Evolutionary conservation across 2,329 filamentous ascomycete species (phyloP).

Genomic region (Sporothrix protearum): DNA sequence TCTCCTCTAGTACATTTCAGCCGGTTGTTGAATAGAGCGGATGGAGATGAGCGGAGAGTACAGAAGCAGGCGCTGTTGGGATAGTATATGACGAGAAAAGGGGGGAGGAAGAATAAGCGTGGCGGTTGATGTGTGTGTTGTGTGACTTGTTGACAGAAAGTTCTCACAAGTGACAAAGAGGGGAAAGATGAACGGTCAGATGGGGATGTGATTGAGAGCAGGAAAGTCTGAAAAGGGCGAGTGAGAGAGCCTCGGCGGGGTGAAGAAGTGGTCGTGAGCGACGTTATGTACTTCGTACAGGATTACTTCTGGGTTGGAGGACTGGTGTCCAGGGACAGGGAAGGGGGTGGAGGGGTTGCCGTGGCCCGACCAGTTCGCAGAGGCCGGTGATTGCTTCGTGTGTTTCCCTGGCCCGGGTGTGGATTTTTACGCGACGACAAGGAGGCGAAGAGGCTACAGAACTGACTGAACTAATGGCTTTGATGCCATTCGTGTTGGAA

Average conservation of each 20-base stretch:
- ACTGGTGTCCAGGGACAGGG: not conserved
- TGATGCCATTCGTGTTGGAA: conserved; percentile 20
- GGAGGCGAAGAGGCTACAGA: conserved; percentile 5
- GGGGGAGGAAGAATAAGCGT: not conserved
- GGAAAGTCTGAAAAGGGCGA: conserved; percentile 1
- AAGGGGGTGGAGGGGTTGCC: conserved; percentile 10
- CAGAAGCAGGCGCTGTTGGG: not conserved
- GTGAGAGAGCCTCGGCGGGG: conserved; percentile 19
- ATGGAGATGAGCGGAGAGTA: not conserved
- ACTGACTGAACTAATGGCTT: conserved; percentile 15
- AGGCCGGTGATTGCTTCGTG: conserved; percentile 10
- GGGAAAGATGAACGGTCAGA: conserved; percentile 3
- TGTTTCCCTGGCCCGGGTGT: conserved; percentile 13
- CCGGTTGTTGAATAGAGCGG: not conserved
- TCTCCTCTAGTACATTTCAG: conserved; percentile 29
- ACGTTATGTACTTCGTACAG: conserved; percentile 31
- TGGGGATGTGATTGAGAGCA: conserved; percentile 9
- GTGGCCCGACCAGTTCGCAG: not conserved
- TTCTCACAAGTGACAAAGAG: not conserved
- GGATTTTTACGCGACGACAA: conserved; percentile 14
- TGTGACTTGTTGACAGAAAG: not conserved
- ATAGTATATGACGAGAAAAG: not conserved
- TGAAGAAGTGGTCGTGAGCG: conserved; percentile 23
- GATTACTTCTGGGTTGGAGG: not conserved
- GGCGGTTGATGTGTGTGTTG: not conserved